These are phyloP conservation scores for Russula griseocarnosa DNA, from an alignment of 768 basidiomycete species.

Conservation along the genomic window DNA sequence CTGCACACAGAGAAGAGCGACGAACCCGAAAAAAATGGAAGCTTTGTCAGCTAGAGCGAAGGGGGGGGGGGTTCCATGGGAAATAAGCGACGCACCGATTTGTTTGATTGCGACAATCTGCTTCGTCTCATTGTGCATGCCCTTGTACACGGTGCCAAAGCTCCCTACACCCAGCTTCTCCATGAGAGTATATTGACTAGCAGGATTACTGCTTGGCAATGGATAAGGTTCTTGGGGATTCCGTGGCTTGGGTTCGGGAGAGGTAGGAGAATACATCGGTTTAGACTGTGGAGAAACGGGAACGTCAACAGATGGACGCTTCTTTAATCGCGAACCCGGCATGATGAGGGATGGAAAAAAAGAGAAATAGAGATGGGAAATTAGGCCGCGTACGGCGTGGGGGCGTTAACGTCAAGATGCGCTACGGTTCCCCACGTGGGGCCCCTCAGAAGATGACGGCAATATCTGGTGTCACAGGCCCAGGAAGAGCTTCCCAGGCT, in stretches of 20 bases:
- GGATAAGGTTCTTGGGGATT: slow-evolving; percentile 58
- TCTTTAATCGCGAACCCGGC: slow-evolving; percentile 20
- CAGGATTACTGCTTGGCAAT: slow-evolving; percentile 72
- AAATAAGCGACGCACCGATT: slow-evolving; percentile 62
- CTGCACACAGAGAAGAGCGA: slow-evolving; percentile 39
- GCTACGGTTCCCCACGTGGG: slow-evolving; percentile 13
- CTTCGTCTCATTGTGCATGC: slow-evolving; percentile 89
- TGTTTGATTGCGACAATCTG: slow-evolving; percentile 98
- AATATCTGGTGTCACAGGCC: background rate
- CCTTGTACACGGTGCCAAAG: slow-evolving; percentile 97
- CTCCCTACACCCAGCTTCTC: slow-evolving; percentile 97
- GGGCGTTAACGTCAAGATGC: slow-evolving; percentile 4
- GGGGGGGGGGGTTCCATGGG: background rate
- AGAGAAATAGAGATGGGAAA: background rate
- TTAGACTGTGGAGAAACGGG: slow-evolving; percentile 40
- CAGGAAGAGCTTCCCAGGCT: too few relatives aligned
- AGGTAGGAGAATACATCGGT: slow-evolving; percentile 45
- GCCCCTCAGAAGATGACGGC: background rate
- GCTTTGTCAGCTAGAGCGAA: background rate
- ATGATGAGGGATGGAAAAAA: slow-evolving; percentile 13
- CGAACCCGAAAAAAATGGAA: background rate
- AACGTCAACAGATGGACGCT: slow-evolving; percentile 21
- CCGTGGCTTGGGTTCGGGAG: slow-evolving; percentile 45
- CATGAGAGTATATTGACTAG: slow-evolving; percentile 85
- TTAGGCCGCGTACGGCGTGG: slow-evolving; percentile 7